These are phyloP conservation scores for Collybia sp. DNA, from an alignment of 768 basidiomycete genomes.

Conservation along the genomic window DNA sequence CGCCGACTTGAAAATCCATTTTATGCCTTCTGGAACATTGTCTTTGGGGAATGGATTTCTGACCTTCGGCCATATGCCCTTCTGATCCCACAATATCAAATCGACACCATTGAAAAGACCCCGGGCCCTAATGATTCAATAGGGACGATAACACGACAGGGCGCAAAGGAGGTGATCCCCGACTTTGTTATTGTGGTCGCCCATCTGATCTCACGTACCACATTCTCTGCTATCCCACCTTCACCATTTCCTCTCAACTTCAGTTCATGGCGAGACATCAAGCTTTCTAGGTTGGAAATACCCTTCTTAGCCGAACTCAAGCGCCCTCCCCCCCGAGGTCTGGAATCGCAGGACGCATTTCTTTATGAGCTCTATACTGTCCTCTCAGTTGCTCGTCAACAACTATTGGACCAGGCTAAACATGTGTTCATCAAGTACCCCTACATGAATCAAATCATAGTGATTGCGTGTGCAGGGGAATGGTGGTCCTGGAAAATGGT, in stretches of 20 bases:
- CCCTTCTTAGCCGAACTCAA: not conserved
- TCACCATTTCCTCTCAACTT: not conserved
- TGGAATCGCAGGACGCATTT: not conserved
- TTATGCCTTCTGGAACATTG: not conserved
- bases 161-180: not conserved
- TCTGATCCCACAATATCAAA: not conserved
- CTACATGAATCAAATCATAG: not conserved
- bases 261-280: not conserved
- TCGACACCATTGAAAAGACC: not conserved
- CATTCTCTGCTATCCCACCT: not conserved
- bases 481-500: not conserved
- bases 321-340: not conserved
- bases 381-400: not conserved
- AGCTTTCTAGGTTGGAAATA: not conserved
- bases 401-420: not conserved
- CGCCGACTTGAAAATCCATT: not conserved
- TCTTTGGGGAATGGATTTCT: not conserved
- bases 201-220: not conserved
- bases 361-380: not conserved
- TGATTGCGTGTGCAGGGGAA: not conserved
- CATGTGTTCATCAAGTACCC: not conserved
- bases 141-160: not conserved
- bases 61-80: not conserved
- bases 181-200: not conserved
- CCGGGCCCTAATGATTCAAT: not conserved